Evolutionary conservation across 495 filamentous ascomycete genomes (phyloP).

Genomic region (Xylaria nigripes): DNA sequence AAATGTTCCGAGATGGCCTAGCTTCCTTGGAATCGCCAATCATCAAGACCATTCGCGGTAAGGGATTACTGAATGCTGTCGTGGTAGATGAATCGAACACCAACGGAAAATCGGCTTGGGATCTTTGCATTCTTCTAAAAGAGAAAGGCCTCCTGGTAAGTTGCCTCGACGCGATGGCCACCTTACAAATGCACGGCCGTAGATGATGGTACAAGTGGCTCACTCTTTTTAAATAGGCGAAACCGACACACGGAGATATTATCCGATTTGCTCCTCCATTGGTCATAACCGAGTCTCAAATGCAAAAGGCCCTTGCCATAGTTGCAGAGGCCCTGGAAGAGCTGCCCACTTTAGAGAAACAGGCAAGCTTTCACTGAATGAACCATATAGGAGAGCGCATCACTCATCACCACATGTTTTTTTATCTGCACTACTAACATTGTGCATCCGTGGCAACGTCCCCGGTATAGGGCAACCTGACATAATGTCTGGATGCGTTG

Average conservation of each 20-base stretch:
- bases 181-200: background rate
- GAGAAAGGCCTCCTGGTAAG: conserved; percentile 86
- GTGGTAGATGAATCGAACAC: conserved; percentile 89
- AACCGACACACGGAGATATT: conserved; percentile 97
- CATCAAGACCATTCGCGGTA: conserved; percentile 78
- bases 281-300: conserved; percentile 79
- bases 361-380: conserved; percentile 23
- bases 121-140: conserved; percentile 92
- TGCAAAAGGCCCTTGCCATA: conserved; percentile 64
- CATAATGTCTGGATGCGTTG: background rate
- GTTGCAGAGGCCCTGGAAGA: conserved; percentile 68
- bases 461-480: background rate
- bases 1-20: conserved; percentile 76
- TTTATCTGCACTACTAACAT: background rate
- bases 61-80: conserved; percentile 92
- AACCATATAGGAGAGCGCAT: conserved; percentile 2
- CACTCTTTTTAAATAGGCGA: conserved; percentile 54
- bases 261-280: conserved; percentile 88
- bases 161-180: background rate
- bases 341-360: conserved; percentile 36
- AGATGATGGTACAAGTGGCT: conserved; percentile 7
- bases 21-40: conserved; percentile 61
- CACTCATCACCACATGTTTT: conserved; percentile 9
- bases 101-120: conserved; percentile 86
- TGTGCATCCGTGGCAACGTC: background rate